Base-by-base conservation (phyloP, 2,329 filamentous ascomycete species). In the Zymoseptoria crescenta region DNA sequence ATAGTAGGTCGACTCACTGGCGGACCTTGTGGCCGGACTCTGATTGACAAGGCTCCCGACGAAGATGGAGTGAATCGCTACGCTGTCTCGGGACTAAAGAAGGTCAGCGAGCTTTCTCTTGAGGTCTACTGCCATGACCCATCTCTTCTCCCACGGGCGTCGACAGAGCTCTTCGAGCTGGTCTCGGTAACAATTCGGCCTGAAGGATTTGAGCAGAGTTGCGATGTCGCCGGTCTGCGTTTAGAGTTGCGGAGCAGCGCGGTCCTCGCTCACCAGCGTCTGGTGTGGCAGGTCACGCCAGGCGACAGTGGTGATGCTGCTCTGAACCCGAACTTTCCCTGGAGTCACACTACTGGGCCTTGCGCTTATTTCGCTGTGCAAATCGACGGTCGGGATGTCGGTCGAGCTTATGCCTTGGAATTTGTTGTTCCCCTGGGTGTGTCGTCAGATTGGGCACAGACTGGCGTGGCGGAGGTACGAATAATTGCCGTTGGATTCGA, bases 311-410 rank as follows among this genome's bases (percentile, higher is more conserved):
- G 59, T 49, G 1, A 59, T 56, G 10, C 53, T 21, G 45, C 28
- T 57, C 13, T 20, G 13, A 8, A 19, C 55, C 3, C 41, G 3
- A 63, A 59, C 1, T 48, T 72, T 8, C 72, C 72, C 2, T 69
- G 65, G 54, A 75, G 73, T 41, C n/a, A 58, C 0, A 51, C 70
- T 1, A 76, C 73, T 2, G 74, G 74, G 0, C 64, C 72, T 0
- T 73, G 73, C 52, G 65, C 72, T 1, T 64, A 74, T 50, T 75
- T 75, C 49, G 1, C 35, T 0, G 58, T 76, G 8, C 7, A 53
- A 1, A 49, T 72, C 10, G 60, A 69, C 49, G 71, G 64, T 2
- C 3, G 65, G 3, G 5, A 52, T 3, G 10, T 69, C 0, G 72
- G 68, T 1, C 66, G 67, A 56, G 69, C 68, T 9, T 74, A 75